These are phyloP conservation scores for Aspergillus sclerotioniger DNA, from an alignment of 495 filamentous ascomycete species.

Conservation along the genomic window DNA sequence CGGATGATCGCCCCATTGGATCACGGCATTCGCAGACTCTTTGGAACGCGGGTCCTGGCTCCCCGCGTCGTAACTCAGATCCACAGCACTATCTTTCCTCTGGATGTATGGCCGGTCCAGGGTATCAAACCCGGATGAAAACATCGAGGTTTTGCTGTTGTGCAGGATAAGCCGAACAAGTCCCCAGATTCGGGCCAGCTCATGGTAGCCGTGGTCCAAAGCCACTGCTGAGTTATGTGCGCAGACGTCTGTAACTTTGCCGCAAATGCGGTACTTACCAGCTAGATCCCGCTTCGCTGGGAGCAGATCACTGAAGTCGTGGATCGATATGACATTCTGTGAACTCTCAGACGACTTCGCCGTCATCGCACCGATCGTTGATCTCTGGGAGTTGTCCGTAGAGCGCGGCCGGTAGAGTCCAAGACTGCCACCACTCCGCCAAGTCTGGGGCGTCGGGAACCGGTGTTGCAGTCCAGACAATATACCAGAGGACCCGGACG, in stretches of 20 bases:
- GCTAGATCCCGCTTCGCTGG: constrained; percentile 78
- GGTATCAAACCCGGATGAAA: constrained; percentile 49
- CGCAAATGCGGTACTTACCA: constrained; percentile 77
- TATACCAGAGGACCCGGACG: constrained; percentile 67
- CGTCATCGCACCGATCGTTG: constrained; percentile 43
- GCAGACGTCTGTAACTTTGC: constrained; percentile 75
- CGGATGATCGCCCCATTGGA: constrained; percentile 86
- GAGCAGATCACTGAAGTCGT: constrained; percentile 63
- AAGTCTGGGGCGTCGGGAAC: constrained; percentile 53
- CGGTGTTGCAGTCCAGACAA: constrained; percentile 43
- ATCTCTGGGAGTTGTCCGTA: constrained; percentile 56
- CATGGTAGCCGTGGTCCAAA: constrained; percentile 65
- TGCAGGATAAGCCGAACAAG: constrained; percentile 74
- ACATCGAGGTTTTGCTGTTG: constrained; percentile 60
- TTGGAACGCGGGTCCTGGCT: constrained; percentile 11
- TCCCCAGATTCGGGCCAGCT: constrained; percentile 81
- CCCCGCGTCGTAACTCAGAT: constrained; percentile 31
- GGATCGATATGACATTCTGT: constrained; percentile 64
- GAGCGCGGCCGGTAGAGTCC: constrained; percentile 47
- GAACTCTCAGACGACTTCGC: constrained; percentile 36
- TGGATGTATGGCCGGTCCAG: constrained; percentile 46
- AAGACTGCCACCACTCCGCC: constrained; percentile 48
- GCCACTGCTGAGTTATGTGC: constrained; percentile 78
- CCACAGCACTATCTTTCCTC: constrained; percentile 34
- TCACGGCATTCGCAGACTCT: constrained; percentile 45